Conservation (phyloP, 148 eudicot genomes). For the Vaccinium vitisidaea region DNA sequence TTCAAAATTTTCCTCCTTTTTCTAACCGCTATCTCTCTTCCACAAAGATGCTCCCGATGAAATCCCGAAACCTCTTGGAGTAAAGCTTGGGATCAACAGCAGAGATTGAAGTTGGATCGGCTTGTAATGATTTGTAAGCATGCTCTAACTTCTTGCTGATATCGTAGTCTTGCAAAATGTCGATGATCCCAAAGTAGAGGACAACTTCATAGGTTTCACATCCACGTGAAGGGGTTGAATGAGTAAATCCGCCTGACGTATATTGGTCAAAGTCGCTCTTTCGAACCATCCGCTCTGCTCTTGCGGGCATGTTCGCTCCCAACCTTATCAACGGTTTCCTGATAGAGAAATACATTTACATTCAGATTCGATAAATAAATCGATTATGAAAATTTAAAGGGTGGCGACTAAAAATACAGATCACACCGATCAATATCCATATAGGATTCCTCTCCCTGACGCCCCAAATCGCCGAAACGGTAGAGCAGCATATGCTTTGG, state of each 20-base stretch:
- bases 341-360: constrained; percentile 6
- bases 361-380: neutral
- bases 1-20: neutral
- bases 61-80: constrained; percentile 85
- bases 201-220: neutral
- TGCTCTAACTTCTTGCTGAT: constrained; percentile 87
- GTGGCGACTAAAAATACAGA: neutral
- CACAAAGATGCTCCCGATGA: constrained; percentile 71
- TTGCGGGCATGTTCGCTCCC: constrained; percentile 31
- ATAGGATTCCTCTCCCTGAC: neutral
- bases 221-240: neutral
- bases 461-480: neutral
- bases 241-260: constrained; percentile 17
- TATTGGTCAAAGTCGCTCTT: constrained; percentile 78
- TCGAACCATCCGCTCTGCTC: constrained; percentile 69
- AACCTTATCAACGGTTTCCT: constrained; percentile 85
- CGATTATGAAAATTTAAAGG: neutral
- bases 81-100: constrained; percentile 95
- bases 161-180: constrained; percentile 1
- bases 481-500: neutral
- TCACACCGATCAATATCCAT: neutral
- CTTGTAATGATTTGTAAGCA: constrained; percentile 92
- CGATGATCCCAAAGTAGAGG: neutral
- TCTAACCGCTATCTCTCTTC: constrained; percentile 53
- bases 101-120: constrained; percentile 81